Evolutionary conservation across 148 eudicot species (phyloP), one percentile per base, ranked within the genome.

Genomic region (Pouteria glomerata): DNA sequence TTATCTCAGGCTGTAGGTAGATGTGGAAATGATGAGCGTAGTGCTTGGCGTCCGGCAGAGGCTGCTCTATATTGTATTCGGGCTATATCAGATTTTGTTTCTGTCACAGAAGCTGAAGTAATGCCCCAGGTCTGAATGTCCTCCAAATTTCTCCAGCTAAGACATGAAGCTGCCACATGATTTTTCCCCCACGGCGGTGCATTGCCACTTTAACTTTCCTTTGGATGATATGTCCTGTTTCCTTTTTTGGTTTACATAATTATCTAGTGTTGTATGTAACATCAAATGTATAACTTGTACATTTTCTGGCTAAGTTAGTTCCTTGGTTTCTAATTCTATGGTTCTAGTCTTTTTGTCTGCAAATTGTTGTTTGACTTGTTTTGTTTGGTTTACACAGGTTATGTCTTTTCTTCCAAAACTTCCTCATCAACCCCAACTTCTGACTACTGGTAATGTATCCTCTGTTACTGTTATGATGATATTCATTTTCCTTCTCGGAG

Each of bases 1-100:
- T 72, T 63, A 34, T 70, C 18, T 77, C 84, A 96, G 99, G 96
- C 86, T 75, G 77, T 84, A 44, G 63, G 82, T 48, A 83, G 87
- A 76, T 76, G 79, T 51, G 88, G 81, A 78, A 90, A 88, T 72
- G 80, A 74, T 75, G 83, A 87, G 71, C 72, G 48, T 48, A 69
- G 72, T 67, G 84, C 84, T 64, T 96, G 99, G 97, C 89, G 82
- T 75, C 86, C 92, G 30, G 94, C 88, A 62, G 99, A 96, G 86
- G 99, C 97, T 74, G 90, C 94, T 63, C 77, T 96, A 66, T 96
- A 96, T 81, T 90, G 99, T 76, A 92, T 96, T 31, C 77, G 92
- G 73, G 97, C 99, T 7, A 84, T 96, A 82, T 87, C 99, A 59
- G 99, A 92, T 68, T 83, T 78, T 77, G 97, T 96, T 66, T 82